Base-by-base conservation (phyloP, 805 yeast species). In the Brettanomyces sp. region DNA sequence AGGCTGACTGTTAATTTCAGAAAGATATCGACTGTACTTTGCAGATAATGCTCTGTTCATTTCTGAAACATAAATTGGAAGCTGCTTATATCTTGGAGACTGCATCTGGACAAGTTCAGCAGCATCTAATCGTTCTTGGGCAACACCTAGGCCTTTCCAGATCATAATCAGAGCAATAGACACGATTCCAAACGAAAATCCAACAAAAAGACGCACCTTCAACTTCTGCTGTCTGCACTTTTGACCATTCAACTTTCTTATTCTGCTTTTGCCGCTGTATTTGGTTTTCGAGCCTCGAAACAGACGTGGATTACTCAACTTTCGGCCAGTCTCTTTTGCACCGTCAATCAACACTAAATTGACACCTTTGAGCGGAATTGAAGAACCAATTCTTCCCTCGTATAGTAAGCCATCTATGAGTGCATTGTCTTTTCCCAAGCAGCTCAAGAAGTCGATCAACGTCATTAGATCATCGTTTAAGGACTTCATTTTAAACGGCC, bases 381-480 rank as follows among this genome's bases (percentile, higher is more conserved):
- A 40, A 8, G 46, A 21, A n/a, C 44, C 41, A 18, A 45, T 41
- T 11, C 49, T 42, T 6, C 47, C 38, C 9, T 47, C 42, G n/a
- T 48, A 41, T 24, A 46, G 42, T 5, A 56, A 33, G 4, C 44
- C 32, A n/a, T 45, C 49, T 21, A 51, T 47, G 18, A 51, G 45
- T 12, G 47, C 47, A n/a, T 47, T 37, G n/a, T 53, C 36, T 22
- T 46, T 43, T 38, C 60, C 54, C 13, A 62, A 45, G 39, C 56
- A 57, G 5, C 56, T 52, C 7, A 65, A 52, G 36, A 63, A 61
- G 44, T 64, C 62, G 43, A 65, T 62, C 44, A 65, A 51, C 1
- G 47, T 47, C 53, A 64, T 57, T 35, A 66, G 47, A 42, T 65
- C 66, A 47, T 60, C 62, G 37, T 58, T 48, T 4, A 61, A 44